Evolutionary conservation across 2,329 filamentous ascomycete species (phyloP).

Genomic region (Colletotrichum karsti): DNA sequence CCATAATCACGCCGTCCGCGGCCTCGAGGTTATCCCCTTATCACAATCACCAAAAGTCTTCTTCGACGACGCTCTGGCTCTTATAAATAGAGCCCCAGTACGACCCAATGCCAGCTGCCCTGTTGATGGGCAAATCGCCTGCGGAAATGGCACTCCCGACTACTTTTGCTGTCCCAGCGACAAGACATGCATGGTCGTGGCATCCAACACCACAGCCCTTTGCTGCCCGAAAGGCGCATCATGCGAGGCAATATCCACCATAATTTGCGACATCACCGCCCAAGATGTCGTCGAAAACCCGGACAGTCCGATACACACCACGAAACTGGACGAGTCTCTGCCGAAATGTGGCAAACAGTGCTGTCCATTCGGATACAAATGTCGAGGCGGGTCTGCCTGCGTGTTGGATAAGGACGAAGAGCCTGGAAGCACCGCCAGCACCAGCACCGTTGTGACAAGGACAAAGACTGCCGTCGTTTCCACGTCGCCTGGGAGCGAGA

Average conservation of each 20-base stretch:
- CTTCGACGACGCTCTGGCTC: background rate
- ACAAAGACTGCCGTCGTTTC: background rate
- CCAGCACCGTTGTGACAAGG: background rate
- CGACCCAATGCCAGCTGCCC: conserved; percentile 19
- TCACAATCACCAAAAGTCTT: background rate
- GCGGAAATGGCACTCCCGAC: conserved; percentile 54
- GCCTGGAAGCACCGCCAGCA: background rate
- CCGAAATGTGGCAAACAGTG: conserved; percentile 68
- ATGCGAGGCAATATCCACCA: conserved; percentile 68
- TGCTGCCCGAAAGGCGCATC: conserved; percentile 70
- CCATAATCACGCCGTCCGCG: background rate
- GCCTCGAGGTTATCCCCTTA: background rate
- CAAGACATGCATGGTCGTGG: conserved; percentile 67
- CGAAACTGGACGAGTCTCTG: conserved; percentile 65
- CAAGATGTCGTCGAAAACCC: conserved; percentile 69
- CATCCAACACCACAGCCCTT: conserved; percentile 70
- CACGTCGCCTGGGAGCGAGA: background rate
- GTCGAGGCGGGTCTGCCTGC: conserved; percentile 56
- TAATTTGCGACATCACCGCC: conserved; percentile 69
- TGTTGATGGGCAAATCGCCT: conserved; percentile 10
- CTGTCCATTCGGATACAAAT: conserved; percentile 78
- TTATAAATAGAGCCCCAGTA: background rate
- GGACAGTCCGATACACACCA: conserved; percentile 71
- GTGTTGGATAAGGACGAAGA: conserved; percentile 58
- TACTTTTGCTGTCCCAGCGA: conserved; percentile 72